Evolutionary conservation across 2,329 filamentous ascomycete species (phyloP), one percentile per base, ranked within the genome.

Genomic region (Paraconiothyrium sp.): DNA sequence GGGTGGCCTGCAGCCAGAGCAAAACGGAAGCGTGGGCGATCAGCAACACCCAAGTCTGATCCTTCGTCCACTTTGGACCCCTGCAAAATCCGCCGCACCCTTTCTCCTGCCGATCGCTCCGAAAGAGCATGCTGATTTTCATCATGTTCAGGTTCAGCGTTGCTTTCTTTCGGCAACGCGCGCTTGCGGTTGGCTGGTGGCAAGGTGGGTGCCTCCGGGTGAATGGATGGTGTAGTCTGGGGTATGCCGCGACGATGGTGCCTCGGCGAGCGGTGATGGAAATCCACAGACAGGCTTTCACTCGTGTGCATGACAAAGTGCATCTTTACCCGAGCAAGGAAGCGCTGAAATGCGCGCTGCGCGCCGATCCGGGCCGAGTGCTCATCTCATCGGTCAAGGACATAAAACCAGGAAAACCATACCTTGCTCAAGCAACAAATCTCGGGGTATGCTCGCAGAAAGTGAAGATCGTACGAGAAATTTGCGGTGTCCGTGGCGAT

Each of bases 1-100:
- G 43, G 61, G 57, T 50, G 48, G 44, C 35, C 35, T 60, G 61
- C 61, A 63, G 59, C 30, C 20, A 14, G 13, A 32, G n/a, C 54
- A 20, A 52, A 35, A 52, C 37, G 49, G 51, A 54, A 54, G 48
- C 60, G 54, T 55, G 22, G 57, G 51, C 34, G 13, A 60, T 60
- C 60, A 44, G 35, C 48, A 37, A 37, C 4, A 37, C 35, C 35
- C 35, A 37, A 44, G 51, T 32, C n/a, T 44, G 51, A 54, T 54
- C 51, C 16, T 54, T 35, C 34, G 8, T 20, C 20, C 20, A 20
- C 20, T 20, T 20, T 20, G 20, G 20, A n/a, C 35, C 50, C 34
- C 50, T n/a, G 50, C 9, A 20, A 14, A 30, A 30, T 30, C 27
- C 27, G 27, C 4, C 27, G 27, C 27, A 30, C 27, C 4, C 27